These are phyloP conservation scores for Apostasia ramifera DNA, from an alignment of 106 monocot species.

Conservation along the genomic window DNA sequence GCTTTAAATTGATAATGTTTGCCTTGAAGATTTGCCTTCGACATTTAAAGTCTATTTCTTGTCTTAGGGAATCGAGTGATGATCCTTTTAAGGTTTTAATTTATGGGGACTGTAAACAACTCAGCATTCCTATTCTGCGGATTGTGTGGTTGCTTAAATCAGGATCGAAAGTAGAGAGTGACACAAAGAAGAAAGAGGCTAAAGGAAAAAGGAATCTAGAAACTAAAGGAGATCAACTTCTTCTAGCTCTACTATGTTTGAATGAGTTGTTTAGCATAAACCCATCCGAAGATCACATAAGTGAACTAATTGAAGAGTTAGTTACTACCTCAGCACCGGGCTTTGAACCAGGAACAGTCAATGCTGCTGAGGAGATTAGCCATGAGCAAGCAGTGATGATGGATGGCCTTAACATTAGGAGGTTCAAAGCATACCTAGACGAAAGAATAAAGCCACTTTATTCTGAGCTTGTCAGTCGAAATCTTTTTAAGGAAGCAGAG, in stretches of 20 bases:
- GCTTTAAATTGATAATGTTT: conserved; percentile 49
- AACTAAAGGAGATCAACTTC: conserved; percentile 29
- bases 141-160: conserved; percentile 46
- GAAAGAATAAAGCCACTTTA: conserved; percentile 53
- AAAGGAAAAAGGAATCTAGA: conserved; percentile 42
- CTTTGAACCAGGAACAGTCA: conserved; percentile 14
- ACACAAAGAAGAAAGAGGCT: conserved; percentile 33
- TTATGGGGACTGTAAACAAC: conserved; percentile 49
- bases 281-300: conserved; percentile 15
- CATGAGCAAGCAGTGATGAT: conserved; percentile 11
- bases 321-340: conserved; percentile 20
- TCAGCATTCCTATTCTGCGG: conserved; percentile 55
- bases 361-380: conserved; percentile 10
- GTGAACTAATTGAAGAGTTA: conserved; percentile 45
- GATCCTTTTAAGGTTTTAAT: conserved; percentile 30
- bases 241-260: conserved; percentile 57
- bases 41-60: conserved; percentile 44
- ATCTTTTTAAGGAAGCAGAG: conserved; percentile 67
- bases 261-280: conserved; percentile 51
- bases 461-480: conserved; percentile 24
- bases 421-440: conserved; percentile 32
- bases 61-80: conserved; percentile 16
- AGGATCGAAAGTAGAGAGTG: conserved; percentile 25
- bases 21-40: conserved; percentile 51
- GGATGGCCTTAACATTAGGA: conserved; percentile 12